Base-by-base conservation (phyloP, 306 rosid species). In the Vachellia collinsii region DNA sequence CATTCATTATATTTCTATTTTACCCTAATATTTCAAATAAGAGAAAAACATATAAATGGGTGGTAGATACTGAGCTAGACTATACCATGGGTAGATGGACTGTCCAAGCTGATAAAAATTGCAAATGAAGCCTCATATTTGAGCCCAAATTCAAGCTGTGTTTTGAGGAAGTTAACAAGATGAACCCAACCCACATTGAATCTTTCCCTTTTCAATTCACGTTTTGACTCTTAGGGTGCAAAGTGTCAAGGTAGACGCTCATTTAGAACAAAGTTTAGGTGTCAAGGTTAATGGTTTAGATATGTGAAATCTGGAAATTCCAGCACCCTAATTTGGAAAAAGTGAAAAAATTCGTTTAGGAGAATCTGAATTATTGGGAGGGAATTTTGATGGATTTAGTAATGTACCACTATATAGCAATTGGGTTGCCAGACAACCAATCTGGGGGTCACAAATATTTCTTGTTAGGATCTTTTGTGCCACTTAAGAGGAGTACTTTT, bases 331-430 rank as follows among this genome's bases (percentile, higher is more conserved):
- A 22, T 56, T 66, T 42, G 0, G 44, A 37, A 3, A 3, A 67
- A 51, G 71, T 54, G 58, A 65, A 54, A 29, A 46, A 66, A 12
- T 67, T 22, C 9, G 4, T 43, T 25, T 47, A 10, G 72, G 23
- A 82, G 85, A 76, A 58, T 29, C 80, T 56, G 71, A 56, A 44
- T 16, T 50, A 43, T 14, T 63, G 44, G 38, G 66, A 44, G 37
- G 25, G 14, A 44, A 72, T 37, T 22, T 34, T 56, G 74, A 22
- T 79, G 44, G 50, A 47, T 4, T 6, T 47, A 44, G 50, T 3
- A 44, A 3, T 11, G 14, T 44, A 11, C 14, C 50, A 10, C 3
- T 44, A 11, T 11, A 47, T 47, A 13, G 53, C 53, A 47, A 12
- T 47, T 47, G 12, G 77, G 54, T 62, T 44, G 19, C 67, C 64